Evolutionary conservation across 345 rosid genomes (phyloP).

Genomic region (Turnera subulata): DNA sequence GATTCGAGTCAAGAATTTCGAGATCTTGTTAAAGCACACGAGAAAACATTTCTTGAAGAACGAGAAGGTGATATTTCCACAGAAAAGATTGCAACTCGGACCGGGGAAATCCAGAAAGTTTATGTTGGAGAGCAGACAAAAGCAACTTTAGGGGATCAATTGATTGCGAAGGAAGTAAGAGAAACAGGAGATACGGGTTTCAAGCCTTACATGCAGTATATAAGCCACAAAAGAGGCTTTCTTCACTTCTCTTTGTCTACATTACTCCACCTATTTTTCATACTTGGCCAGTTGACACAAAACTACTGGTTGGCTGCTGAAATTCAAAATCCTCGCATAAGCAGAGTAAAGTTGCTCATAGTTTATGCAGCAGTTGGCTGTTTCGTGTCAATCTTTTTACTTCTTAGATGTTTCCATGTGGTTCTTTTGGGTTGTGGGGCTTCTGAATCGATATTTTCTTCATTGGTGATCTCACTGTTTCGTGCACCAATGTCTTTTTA

Average conservation of each 20-base stretch:
- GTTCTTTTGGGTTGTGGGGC: slow-evolving; percentile 28
- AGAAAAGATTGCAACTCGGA: too few relatives aligned
- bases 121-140: slow-evolving; percentile 6
- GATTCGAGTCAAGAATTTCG: slow-evolving; percentile 61
- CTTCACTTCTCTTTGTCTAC: slow-evolving; percentile 21
- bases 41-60: slow-evolving; percentile 76
- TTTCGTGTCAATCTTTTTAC: slow-evolving; percentile 21
- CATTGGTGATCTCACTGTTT: slow-evolving; percentile 30
- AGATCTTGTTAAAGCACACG: slow-evolving; percentile 86
- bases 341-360: slow-evolving; percentile 18
- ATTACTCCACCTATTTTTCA: slow-evolving; percentile 17
- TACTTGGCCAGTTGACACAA: slow-evolving; percentile 28
- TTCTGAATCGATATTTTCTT: slow-evolving; percentile 29
- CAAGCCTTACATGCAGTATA: slow-evolving; percentile 45
- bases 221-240: slow-evolving; percentile 33
- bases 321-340: slow-evolving; percentile 19
- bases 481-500: slow-evolving; percentile 51
- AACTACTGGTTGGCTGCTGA: slow-evolving; percentile 41
- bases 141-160: slow-evolving; percentile 30
- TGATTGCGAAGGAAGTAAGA: slow-evolving; percentile 51
- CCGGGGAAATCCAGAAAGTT: slow-evolving; percentile 27
- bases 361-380: slow-evolving; percentile 25
- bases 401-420: slow-evolving; percentile 20
- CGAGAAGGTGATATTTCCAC: slow-evolving; percentile 6
- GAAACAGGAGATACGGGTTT: slow-evolving; percentile 49